Base-by-base conservation (phyloP, 129 eudicot genomes). In the Apium graveolens region DNA sequence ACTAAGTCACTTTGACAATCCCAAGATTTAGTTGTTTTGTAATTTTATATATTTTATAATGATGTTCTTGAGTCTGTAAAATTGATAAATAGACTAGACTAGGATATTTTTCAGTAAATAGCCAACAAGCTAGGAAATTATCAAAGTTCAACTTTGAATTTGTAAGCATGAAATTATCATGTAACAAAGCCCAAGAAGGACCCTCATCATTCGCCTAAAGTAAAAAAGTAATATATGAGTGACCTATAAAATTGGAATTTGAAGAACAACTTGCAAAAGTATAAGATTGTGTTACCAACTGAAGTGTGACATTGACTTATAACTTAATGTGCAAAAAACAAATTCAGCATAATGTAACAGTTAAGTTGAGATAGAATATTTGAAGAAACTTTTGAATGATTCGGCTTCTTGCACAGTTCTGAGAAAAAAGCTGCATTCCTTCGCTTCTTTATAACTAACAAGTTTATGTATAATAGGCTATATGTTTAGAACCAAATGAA, bases 181-280 rank as follows among this genome's bases (percentile, higher is more conserved):
- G 96, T 74, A 94, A 82, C 45, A 97, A 96, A 82, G 97, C 97
- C 98, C 97, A 91, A 35, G 83, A 85, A 78, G 97, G 98, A 81
- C 90, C 92, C 74, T 86, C 91, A 62, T 79, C 90, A 49, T 85
- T 92, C 49, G 44, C 96, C 98, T 91, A 88, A 79, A 86, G 62
- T 71, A 11, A 6, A 48, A 60, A 80, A 66, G 60, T 62, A 46
- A 79, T 73, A 39, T 5, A 26, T 24, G 8, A 53, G 43, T 21
- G 70, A 38, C 29, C 80, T 18, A 70, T 45, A 39, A 8, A 44
- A n/a, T 0, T 35, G 24, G 13, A 39, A 74, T 43, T 24, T 17
- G 7, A 41, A 35, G 20, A 42, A 75, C 20, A 24, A 26, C 38
- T 37, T 24, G n/a, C 76, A 73, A 14, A 44, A 26, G 43, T 18